phyloP scores from a whole-genome alignment of 1,139 yeast genomes.

The Geotrichum phurueaensis region DNA sequence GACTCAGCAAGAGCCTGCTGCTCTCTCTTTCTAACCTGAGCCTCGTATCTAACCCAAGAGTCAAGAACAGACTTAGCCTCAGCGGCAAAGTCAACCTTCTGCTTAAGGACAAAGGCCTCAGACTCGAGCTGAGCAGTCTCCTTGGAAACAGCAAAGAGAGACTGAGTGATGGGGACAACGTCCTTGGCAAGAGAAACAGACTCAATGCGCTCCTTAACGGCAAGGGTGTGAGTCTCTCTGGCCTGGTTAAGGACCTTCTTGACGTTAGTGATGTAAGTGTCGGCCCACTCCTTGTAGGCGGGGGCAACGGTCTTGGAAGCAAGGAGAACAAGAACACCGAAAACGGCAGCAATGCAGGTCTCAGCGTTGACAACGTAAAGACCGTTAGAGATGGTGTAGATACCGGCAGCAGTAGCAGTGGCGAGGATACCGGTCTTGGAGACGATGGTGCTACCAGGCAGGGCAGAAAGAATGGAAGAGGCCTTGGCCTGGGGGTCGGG shows the following conservation, averaged over 20 bases:
- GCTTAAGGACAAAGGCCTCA: constrained; percentile 85
- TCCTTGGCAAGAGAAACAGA: constrained; percentile 85
- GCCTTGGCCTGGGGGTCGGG: constrained; percentile 90
- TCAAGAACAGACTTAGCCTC: constrained; percentile 95
- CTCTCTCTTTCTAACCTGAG: constrained; percentile 92
- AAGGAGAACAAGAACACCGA: constrained; percentile 67
- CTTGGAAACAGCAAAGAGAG: constrained; percentile 86
- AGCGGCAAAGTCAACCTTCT: constrained; percentile 73
- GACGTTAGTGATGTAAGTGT: constrained; percentile 80
- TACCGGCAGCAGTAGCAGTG: constrained; percentile 88
- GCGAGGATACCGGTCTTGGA: constrained; percentile 95
- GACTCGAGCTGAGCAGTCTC: constrained; percentile 96
- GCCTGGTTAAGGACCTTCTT: constrained; percentile 77
- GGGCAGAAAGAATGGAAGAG: constrained; percentile 76
- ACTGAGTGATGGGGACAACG: constrained; percentile 86
- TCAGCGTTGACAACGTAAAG: constrained; percentile 91
- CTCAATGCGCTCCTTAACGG: constrained; percentile 87
- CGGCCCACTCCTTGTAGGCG: constrained; percentile 91
- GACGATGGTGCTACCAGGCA: constrained; percentile 84
- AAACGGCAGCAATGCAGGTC: constrained; percentile 76
- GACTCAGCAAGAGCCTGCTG: constrained; percentile 85
- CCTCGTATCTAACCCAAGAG: constrained; percentile 98
- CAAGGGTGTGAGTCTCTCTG: constrained; percentile 82
- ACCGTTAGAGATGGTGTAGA: constrained; percentile 91
- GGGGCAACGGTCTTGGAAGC: constrained; percentile 89